These are phyloP conservation scores for Peltaster fructicola DNA, from an alignment of 2,329 filamentous ascomycete species.

Conservation along the genomic window DNA sequence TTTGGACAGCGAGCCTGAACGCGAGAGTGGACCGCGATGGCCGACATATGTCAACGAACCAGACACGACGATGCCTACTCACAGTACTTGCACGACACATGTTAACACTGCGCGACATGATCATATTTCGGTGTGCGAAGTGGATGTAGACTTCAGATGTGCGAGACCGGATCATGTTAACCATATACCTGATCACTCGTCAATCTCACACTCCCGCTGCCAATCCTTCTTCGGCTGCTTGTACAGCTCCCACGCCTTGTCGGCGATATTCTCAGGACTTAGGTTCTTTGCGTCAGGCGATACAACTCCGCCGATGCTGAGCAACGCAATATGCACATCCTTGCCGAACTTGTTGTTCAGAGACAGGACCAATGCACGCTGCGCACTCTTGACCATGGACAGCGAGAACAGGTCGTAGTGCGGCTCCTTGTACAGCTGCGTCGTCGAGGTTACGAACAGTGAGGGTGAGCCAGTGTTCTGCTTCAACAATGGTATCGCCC, in stretches of 20 bases:
- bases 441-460: conserved; percentile 32
- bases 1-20: too few relatives aligned
- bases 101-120: too few relatives aligned
- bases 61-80: too few relatives aligned
- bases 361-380: conserved; percentile 32
- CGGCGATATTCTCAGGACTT: conserved; percentile 30
- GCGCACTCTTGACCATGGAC: conserved; percentile 33
- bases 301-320: conserved; percentile 30
- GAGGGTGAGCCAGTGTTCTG: conserved; percentile 24
- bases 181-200: too few relatives aligned
- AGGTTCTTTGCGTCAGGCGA: conserved; percentile 22
- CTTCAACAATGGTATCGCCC: conserved; percentile 27
- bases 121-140: too few relatives aligned
- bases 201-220: conserved; percentile 24
- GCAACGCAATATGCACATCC: conserved; percentile 30
- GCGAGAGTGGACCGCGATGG: too few relatives aligned
- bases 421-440: conserved; percentile 29
- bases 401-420: conserved; percentile 31
- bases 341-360: conserved; percentile 24
- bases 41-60: too few relatives aligned
- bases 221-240: conserved; percentile 21
- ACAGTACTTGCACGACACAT: too few relatives aligned
- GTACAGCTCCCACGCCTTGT: conserved; percentile 28
- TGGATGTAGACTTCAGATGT: too few relatives aligned
- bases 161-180: too few relatives aligned